phyloP scores from a whole-genome alignment of 1,139 yeast species.

The Hyphopichia burtonii region DNA sequence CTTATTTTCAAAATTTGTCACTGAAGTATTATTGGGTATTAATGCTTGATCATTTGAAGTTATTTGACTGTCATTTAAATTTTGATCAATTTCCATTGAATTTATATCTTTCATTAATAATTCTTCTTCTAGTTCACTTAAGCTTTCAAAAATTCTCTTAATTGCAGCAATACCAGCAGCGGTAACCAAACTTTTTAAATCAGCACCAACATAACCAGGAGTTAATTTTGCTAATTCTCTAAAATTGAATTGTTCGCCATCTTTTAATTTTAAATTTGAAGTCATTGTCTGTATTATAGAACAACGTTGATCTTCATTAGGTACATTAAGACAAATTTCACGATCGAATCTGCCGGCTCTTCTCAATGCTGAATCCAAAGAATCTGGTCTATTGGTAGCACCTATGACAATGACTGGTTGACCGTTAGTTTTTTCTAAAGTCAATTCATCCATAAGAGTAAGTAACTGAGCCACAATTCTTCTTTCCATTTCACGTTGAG shows the following conservation, averaged over 20 bases:
- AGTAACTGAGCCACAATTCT: slow-evolving; percentile 93
- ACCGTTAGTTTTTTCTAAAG: slow-evolving; percentile 85
- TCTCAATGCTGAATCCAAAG: slow-evolving; percentile 48
- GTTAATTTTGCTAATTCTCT: slow-evolving; percentile 81
- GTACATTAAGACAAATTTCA: slow-evolving; percentile 73
- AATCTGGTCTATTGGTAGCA: slow-evolving; percentile 51
- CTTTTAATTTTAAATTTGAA: slow-evolving; percentile 54
- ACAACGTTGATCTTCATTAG: slow-evolving; percentile 80
- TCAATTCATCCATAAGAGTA: slow-evolving; percentile 90
- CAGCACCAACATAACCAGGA: slow-evolving; percentile 99
- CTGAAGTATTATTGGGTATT: slow-evolving; percentile 9
- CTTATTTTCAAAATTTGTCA: slow-evolving; percentile 26
- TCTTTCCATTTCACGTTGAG: slow-evolving; percentile 97
- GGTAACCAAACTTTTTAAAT: slow-evolving; percentile 86
- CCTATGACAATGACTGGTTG: slow-evolving; percentile 72
- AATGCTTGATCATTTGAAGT: slow-evolving; percentile 1
- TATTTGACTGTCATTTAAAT: background rate
- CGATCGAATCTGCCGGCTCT: slow-evolving; percentile 52
- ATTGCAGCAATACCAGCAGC: slow-evolving; percentile 97
- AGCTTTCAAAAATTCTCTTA: slow-evolving; percentile 71
- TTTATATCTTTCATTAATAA: slow-evolving; percentile 10
- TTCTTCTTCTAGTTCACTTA: slow-evolving; percentile 36
- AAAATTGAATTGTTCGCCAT: slow-evolving; percentile 66
- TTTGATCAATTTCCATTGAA: slow-evolving; percentile 45
- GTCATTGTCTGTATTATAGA: slow-evolving; percentile 79